A percentile compares a stretch with the other conserved stretches of the same genome.
Conservation (phyloP, 1,284 basidiomycete species). For the Pholiota adiposa region DNA sequence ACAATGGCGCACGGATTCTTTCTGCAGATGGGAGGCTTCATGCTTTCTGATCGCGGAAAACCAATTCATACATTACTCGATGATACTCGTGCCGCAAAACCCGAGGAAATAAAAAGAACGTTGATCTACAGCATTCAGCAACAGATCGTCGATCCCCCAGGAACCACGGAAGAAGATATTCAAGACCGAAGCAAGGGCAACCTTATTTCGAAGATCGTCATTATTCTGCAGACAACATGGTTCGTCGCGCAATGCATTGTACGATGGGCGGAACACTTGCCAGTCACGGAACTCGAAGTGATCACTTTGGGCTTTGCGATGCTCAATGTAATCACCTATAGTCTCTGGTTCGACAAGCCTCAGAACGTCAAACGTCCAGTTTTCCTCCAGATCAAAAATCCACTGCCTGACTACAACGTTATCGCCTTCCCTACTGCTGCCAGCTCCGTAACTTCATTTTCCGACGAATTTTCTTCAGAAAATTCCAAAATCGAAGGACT, state of each 20-base stretch:
- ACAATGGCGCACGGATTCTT: conserved; percentile 15
- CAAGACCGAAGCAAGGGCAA: conserved; percentile 30
- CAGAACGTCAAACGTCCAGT: conserved; percentile 17
- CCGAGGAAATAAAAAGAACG: too few relatives aligned
- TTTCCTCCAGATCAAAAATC: background rate
- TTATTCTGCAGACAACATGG: conserved; percentile 30
- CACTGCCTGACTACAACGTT: too few relatives aligned
- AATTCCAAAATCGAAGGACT: too few relatives aligned
- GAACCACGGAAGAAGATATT: conserved; percentile 26
- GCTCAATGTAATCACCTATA: conserved; percentile 22
- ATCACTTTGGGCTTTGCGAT: conserved; percentile 16
- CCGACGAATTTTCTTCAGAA: too few relatives aligned
- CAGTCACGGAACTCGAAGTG: conserved; percentile 27
- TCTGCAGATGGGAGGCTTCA: conserved; percentile 33
- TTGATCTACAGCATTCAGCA: background rate
- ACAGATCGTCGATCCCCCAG: conserved; percentile 7
- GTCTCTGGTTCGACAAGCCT: conserved; percentile 35
- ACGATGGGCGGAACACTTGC: conserved; percentile 22
- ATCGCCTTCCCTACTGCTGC: too few relatives aligned
- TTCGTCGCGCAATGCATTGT: conserved; percentile 32
- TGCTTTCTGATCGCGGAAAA: conserved; percentile 4
- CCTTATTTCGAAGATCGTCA: conserved; percentile 27
- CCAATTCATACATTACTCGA: too few relatives aligned
- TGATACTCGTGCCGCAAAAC: background rate
- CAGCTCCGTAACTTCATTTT: too few relatives aligned